Evolutionary conservation across 495 filamentous ascomycete species (phyloP).

Genomic region (Eremomyces bilateralis): DNA sequence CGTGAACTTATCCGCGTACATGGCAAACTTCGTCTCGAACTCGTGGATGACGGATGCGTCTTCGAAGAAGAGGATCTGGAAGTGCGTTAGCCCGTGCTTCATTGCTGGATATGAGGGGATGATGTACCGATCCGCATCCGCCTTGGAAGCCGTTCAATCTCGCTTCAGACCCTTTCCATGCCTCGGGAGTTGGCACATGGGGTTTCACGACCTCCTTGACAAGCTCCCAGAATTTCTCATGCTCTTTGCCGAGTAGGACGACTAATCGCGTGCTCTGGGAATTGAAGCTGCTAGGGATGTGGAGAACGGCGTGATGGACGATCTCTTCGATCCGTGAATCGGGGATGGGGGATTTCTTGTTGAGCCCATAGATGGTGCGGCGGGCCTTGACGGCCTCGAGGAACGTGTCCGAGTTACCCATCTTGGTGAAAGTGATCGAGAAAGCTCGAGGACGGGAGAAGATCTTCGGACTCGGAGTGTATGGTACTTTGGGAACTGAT

Average conservation of each 20-base stretch:
- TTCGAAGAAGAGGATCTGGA: constrained; percentile 42
- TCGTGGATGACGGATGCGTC: constrained; percentile 27
- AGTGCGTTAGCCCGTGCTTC: not conserved
- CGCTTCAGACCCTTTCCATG: constrained; percentile 25
- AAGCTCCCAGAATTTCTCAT: constrained; percentile 41
- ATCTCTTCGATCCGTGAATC: constrained; percentile 31
- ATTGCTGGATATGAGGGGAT: no score
- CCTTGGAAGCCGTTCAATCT: constrained; percentile 30
- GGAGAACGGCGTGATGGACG: constrained; percentile 26
- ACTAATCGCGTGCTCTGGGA: constrained; percentile 35
- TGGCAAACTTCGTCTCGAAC: constrained; percentile 30
- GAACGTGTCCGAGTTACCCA: constrained; percentile 19
- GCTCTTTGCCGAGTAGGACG: constrained; percentile 35
- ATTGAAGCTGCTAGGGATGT: constrained; percentile 39
- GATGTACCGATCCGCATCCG: constrained; percentile 36
- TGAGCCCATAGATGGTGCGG: constrained; percentile 36
- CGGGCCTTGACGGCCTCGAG: constrained; percentile 31
- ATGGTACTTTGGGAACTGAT: not conserved
- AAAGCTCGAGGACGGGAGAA: constrained; percentile 1
- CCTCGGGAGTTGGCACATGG: constrained; percentile 32
- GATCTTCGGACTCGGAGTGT: not conserved
- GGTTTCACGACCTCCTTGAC: constrained; percentile 27
- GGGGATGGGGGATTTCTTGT: constrained; percentile 30
- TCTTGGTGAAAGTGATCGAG: no score
- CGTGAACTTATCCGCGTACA: constrained; percentile 41